These are phyloP conservation scores for Mangifera indica DNA, from an alignment of 345 rosid species.

Conservation along the genomic window DNA sequence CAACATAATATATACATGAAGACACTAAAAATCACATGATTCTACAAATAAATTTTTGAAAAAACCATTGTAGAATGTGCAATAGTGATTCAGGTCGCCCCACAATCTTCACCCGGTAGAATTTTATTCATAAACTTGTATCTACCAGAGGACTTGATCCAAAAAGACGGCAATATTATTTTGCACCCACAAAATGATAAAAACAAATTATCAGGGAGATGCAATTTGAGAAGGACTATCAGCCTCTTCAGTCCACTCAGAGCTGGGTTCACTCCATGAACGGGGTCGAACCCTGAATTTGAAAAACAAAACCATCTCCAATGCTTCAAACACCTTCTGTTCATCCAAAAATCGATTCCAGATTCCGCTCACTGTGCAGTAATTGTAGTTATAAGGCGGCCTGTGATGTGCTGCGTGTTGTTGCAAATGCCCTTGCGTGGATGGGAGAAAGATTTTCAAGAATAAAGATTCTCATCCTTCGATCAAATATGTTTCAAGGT, in stretches of 20 bases:
- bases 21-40: too few relatives aligned
- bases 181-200: too few relatives aligned
- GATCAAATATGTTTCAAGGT: too few relatives aligned
- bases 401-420: constrained; percentile 79
- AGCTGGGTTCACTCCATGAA: constrained; percentile 77
- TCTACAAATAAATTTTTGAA: too few relatives aligned
- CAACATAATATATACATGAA: too few relatives aligned
- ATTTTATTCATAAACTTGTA: neutral
- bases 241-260: constrained; percentile 62
- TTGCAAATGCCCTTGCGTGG: too few relatives aligned
- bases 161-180: neutral
- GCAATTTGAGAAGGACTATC: constrained; percentile 29
- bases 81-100: constrained; percentile 4
- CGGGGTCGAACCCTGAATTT: constrained; percentile 61
- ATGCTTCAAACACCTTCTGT: constrained; percentile 56
- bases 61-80: too few relatives aligned
- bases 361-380: constrained; percentile 83
- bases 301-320: constrained; percentile 71
- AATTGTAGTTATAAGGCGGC: constrained; percentile 75
- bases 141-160: neutral
- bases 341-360: constrained; percentile 75
- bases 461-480: too few relatives aligned
- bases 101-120: neutral
- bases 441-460: too few relatives aligned
- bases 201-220: constrained; percentile 8